These are phyloP conservation scores for Fusarium begoniae DNA, from an alignment of 2,329 filamentous ascomycete species.

Conservation along the genomic window DNA sequence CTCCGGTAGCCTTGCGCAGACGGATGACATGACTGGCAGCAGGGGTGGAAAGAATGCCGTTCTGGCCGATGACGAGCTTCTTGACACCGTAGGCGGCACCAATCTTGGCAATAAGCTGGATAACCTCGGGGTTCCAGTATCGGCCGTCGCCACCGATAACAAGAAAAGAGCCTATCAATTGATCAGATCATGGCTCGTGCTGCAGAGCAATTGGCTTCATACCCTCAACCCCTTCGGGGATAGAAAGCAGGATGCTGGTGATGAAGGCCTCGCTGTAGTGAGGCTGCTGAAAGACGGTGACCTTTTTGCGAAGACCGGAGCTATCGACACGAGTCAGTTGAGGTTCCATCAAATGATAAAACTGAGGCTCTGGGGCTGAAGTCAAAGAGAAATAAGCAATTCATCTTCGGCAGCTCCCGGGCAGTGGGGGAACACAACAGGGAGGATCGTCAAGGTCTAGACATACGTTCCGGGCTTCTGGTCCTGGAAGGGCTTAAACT, in stretches of 20 bases:
- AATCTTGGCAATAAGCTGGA: constrained; percentile 97
- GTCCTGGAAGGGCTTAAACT: constrained; percentile 87
- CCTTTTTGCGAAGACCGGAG: constrained; percentile 98
- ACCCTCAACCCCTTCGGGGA: constrained; percentile 91
- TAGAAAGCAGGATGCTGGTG: constrained; percentile 91
- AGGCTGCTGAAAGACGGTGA: constrained; percentile 93
- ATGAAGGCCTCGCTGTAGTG: constrained; percentile 98
- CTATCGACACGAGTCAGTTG: constrained; percentile 56
- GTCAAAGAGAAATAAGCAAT: background rate
- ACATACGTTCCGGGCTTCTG: constrained; percentile 99
- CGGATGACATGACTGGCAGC: constrained; percentile 96
- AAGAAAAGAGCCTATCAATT: constrained; percentile 72
- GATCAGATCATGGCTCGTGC: constrained; percentile 27
- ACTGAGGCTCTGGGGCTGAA: background rate
- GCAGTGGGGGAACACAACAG: constrained; percentile 17
- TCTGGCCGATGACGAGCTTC: constrained; percentile 96
- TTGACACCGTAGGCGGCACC: constrained; percentile 96
- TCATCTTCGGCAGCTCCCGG: constrained; percentile 1
- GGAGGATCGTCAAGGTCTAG: constrained; percentile 16
- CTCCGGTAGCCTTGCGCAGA: constrained; percentile 92
- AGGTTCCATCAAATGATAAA: background rate
- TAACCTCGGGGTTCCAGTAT: constrained; percentile 96
- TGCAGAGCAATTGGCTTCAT: constrained; percentile 31
- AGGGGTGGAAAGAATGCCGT: constrained; percentile 96
- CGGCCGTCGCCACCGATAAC: constrained; percentile 98